phyloP scores from a whole-genome alignment of 1,284 basidiomycete species.

The Lignosus rhinocerotis region DNA sequence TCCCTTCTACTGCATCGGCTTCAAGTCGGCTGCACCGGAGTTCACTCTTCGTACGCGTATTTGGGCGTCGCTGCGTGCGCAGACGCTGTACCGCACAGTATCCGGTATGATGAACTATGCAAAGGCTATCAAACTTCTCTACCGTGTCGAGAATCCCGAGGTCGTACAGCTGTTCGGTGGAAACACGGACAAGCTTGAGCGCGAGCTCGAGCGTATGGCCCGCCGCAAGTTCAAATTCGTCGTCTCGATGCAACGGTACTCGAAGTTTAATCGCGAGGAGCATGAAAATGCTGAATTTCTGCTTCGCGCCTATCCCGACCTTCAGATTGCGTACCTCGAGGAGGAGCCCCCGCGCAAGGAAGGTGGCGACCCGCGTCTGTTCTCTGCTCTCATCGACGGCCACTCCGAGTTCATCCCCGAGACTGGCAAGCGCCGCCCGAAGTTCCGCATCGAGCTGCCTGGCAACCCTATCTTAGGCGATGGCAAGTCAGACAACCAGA shows the following conservation, averaged over 20 bases:
- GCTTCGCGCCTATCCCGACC: slow-evolving; percentile 96
- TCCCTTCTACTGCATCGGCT: slow-evolving; percentile 98
- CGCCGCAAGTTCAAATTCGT: slow-evolving; percentile 99
- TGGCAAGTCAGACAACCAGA: slow-evolving; percentile 99
- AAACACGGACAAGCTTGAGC: slow-evolving; percentile 96
- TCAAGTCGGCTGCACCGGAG: slow-evolving; percentile 98
- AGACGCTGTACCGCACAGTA: slow-evolving; percentile 97
- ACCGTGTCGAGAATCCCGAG: slow-evolving; percentile 99
- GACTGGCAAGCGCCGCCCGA: slow-evolving; percentile 88
- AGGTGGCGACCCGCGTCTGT: slow-evolving; percentile 93
- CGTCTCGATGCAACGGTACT: slow-evolving; percentile 99
- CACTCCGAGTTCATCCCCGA: slow-evolving; percentile 94
- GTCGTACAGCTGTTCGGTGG: slow-evolving; percentile 97
- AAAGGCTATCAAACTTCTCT: slow-evolving; percentile 99
- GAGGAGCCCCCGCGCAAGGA: slow-evolving; percentile 94
- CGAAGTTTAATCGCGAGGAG: slow-evolving; percentile 99
- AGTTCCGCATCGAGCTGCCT: slow-evolving; percentile 98
- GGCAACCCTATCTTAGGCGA: slow-evolving; percentile 99
- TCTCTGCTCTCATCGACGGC: slow-evolving; percentile 95
- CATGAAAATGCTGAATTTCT: slow-evolving; percentile 99
- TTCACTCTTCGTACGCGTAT: slow-evolving; percentile 98
- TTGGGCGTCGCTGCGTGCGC: slow-evolving; percentile 97
- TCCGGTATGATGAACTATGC: slow-evolving; percentile 99
- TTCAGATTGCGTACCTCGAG: slow-evolving; percentile 98
- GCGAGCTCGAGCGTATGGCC: slow-evolving; percentile 96